phyloP scores from a whole-genome alignment of 441 rosid genomes.

The Hypseocharis bilobata region DNA sequence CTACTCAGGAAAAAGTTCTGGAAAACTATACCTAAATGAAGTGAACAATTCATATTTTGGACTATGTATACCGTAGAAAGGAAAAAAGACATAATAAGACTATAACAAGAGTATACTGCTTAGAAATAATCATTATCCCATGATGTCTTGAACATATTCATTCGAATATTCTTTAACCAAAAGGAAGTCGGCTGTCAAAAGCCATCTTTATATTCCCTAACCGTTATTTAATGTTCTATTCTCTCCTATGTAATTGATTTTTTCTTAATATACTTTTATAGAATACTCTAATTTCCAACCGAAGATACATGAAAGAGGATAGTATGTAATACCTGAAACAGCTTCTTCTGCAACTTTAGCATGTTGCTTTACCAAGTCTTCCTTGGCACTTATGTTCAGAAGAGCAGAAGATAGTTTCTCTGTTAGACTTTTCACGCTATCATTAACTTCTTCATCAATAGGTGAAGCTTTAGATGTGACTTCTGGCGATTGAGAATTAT shows the following conservation, averaged over 20 bases:
- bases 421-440: slow-evolving; percentile 39
- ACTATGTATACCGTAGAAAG: too few relatives aligned
- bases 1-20: neutral
- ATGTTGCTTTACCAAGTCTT: slow-evolving; percentile 73
- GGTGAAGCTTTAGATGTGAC: slow-evolving; percentile 37
- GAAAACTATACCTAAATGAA: neutral
- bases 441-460: slow-evolving; percentile 47
- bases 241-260: neutral
- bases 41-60: neutral
- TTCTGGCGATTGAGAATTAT: slow-evolving; percentile 51
- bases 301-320: neutral
- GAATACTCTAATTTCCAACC: neutral
- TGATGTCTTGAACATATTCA: neutral
- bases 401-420: slow-evolving; percentile 75
- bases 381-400: slow-evolving; percentile 54
- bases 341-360: slow-evolving; percentile 95
- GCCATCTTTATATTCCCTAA: neutral
- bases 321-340: slow-evolving; percentile 44
- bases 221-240: neutral
- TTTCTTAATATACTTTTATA: neutral
- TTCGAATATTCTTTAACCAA: neutral
- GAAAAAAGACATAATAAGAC: too few relatives aligned
- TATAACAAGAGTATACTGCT: too few relatives aligned
- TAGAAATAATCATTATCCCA: neutral
- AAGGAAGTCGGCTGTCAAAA: neutral